A percentile compares a stretch with the other conserved stretches of the same genome.
Conservation (phyloP, 352 stramenopile species). For the Pythium guiyangense region DNA sequence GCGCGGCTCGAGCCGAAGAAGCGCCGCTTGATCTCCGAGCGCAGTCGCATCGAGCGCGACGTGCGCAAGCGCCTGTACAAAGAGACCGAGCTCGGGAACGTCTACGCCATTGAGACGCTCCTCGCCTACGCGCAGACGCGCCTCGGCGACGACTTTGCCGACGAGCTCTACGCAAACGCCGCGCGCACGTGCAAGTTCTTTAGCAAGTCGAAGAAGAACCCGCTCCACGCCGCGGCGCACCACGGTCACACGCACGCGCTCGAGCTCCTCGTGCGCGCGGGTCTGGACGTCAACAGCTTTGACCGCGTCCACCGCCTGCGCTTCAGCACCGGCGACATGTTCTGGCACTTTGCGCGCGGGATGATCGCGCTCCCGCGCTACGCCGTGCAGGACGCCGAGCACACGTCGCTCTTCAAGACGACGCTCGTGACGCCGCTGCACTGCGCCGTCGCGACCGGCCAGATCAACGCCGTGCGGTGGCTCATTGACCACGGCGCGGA, state of each 20-base stretch:
- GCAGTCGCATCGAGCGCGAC: slow-evolving; percentile 34
- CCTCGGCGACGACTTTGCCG: slow-evolving; percentile 52
- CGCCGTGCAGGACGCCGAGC: slow-evolving; percentile 33
- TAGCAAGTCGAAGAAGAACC: slow-evolving; percentile 74
- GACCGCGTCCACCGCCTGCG: slow-evolving; percentile 73
- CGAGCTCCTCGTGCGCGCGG: slow-evolving; percentile 39
- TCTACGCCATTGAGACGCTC: slow-evolving; percentile 45
- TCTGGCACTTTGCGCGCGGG: slow-evolving; percentile 67
- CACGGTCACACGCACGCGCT: slow-evolving; percentile 63
- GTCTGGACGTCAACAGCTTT: slow-evolving; percentile 56
- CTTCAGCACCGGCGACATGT: slow-evolving; percentile 75
- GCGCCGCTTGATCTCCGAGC: slow-evolving; percentile 40
- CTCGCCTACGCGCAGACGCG: slow-evolving; percentile 40
- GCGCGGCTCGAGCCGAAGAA: slow-evolving; percentile 30
- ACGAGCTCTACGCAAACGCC: slow-evolving; percentile 58
- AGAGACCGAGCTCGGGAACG: slow-evolving; percentile 59
- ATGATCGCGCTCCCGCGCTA: slow-evolving; percentile 49
- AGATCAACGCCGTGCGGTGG: slow-evolving; percentile 51
- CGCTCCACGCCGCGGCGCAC: slow-evolving; percentile 67
- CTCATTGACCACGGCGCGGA: slow-evolving; percentile 50
- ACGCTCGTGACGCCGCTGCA: slow-evolving; percentile 68
- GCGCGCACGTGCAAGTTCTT: slow-evolving; percentile 51
- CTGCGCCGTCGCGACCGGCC: slow-evolving; percentile 57
- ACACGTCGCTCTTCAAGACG: slow-evolving; percentile 59
- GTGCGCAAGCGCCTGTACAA: slow-evolving; percentile 74